Evolutionary conservation across 192 early-diverging fungal species (phyloP), one percentile per base, ranked within the genome.

Genomic region (Coemansia sp.): DNA sequence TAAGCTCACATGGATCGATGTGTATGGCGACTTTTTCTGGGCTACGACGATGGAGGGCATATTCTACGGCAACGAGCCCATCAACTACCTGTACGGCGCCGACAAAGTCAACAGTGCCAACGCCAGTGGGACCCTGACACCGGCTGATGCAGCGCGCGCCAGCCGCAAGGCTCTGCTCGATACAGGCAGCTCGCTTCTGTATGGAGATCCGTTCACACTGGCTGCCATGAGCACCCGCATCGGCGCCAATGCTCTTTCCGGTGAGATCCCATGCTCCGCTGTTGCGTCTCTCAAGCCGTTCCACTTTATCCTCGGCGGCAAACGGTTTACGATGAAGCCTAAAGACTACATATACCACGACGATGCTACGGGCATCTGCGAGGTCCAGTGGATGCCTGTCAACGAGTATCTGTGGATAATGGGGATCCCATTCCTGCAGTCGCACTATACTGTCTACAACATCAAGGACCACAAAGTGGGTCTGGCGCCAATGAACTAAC

Each of bases 21-120:
- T 85, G 9, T 86, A 83, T 11, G 70, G 74, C 9, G 42, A 82
- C 45, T 74, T 75, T 28, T 88, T 86, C 63, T 89, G 89, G 87
- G 68, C 76, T 15, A 66, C 77, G 1, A 74, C 66, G 0, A 72
- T 83, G 69, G 70, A 83, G 58, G 77, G 70, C 19, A 76, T 81
- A 15, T 75, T 69, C 11, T 75, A 75, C 48, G 74, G 79, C 41
- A 65, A 75, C 40, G 77, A 79, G 70, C 62, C 76, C 4, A 50
- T 36, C 30, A 79, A 79, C 70, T 73, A 73, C 19, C 60, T 79
- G 36, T 79, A 73, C 47, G 70, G 70, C 44, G 76, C 76, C 2
- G 79, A 81, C 64, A 65, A 65, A 44, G 50, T 74, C 53, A 71
- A 67, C 31, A 68, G 52, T 4, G 54, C 44, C 11, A 48, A 42